Evolutionary conservation across 129 eudicot genomes (phyloP), one percentile per base, ranked within the genome.

Genomic region (Centaurea solstitialis): DNA sequence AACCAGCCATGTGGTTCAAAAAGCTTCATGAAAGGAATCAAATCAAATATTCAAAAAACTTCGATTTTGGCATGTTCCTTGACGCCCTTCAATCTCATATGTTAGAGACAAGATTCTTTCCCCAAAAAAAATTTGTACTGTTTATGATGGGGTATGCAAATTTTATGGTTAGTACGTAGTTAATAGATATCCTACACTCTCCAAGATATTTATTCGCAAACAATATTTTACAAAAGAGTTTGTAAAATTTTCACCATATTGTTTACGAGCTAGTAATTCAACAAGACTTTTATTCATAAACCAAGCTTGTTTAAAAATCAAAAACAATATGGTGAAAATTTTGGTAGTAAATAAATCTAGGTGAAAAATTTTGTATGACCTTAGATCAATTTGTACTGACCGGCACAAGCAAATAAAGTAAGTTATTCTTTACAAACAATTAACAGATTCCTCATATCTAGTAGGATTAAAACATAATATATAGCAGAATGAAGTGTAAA

Each of bases 111-210:
- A 79, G 70, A 61, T 69, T 82, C 53, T 87, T 94, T 12, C 65
- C 35, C 1, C 68, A 67, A 47, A 94, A 94, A 64, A 26, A 85
- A 2, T 39, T 75, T 75, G 37, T 94, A 89, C 70, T 91, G 97
- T 86, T 94, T 91, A 28, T 94, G 97, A 97, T 94, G 94, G 93
- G 98, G 98, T 15, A 76, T 94, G 87, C 85, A 86, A 66, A 90
- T 75, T 82, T 68, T 92, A 78, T 90, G 90, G 90, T 87, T 78
- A 73, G 90, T 74, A 75, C 2, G 30, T 26, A 26, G 47, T 74
- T 24, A 47, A 68, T 41, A 22, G 9, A 7, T 6, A 70, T 57
- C 26, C 7, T 24, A 64, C 30, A 26, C 30, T 2, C 30, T 26
- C 2, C 30, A 26, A 26, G 30, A 26, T 26, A 26, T 26, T 26